Evolutionary conservation across 176 grass and related monocot genomes (phyloP), one percentile per base, ranked within the genome.

Genomic region (Alopecurus myosuroides): DNA sequence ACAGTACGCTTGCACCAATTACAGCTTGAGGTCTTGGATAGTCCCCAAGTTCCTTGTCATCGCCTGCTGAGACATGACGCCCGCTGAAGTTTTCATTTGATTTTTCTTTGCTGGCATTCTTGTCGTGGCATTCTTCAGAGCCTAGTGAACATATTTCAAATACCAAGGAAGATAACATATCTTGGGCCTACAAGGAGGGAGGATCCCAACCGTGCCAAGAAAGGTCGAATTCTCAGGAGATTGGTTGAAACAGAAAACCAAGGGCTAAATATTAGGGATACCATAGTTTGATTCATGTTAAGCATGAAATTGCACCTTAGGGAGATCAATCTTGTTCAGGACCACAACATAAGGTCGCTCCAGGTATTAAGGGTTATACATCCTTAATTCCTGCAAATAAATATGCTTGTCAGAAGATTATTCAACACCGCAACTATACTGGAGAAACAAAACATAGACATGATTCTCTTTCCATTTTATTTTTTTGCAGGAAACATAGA

Each of bases 291-390:
- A 85, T n/a, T 44, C 35, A 80, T 66, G 66, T 48, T 39, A 69
- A 79, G 35, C 20, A 80, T 2, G 23, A 35, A 46, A 78, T 42
- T 78, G 78, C 69, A 98, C 96, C 93, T 98, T 88, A 77, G 89
- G 85, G 53, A 98, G 85, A 89, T 98, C 96, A 85, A 95, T 98
- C 85, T 98, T 98, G 88, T 98, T 98, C 61, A 98, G 86, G 23
- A 98, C 89, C 34, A 98, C 96, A 77, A 98, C 85, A 31, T 90
- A 98, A 68, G 96, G 93, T 58, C 93, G 87, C 79, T 90, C 82
- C 68, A 98, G 87, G 77, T 95, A 98, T 82, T 85, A 86, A 11
- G 96, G 96, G 55, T 98, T 98, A 87, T 98, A 98, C 96, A 98
- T 98, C 71, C 96, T 91, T 80, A 98, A 73, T 94, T 98, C 96